These are phyloP conservation scores for Endotrypanum monterogeii DNA, from an alignment of 208 protist species.

Conservation along the genomic window DNA sequence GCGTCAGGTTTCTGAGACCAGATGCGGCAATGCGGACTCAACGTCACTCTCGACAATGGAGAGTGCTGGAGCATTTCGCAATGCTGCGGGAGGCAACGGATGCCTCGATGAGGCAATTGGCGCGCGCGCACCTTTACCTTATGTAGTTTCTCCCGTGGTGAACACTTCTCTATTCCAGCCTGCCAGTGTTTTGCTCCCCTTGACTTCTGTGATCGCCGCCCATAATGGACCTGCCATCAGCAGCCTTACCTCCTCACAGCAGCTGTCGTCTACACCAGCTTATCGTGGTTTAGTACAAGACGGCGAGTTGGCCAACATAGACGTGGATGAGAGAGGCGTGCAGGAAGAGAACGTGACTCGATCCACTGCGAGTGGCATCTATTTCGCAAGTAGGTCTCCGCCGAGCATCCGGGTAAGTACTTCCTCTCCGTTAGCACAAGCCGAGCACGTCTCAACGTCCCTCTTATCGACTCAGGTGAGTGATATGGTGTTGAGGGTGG, in stretches of 20 bases:
- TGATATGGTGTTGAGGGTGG: conserved; percentile 40
- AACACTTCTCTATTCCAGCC: conserved; percentile 54
- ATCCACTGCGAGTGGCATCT: not conserved
- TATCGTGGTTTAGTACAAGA: conserved; percentile 12
- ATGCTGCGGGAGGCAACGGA: not conserved
- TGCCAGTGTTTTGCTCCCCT: conserved; percentile 31
- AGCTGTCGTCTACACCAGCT: not conserved
- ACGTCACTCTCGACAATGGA: too few relatives aligned
- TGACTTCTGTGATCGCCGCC: conserved; percentile 17
- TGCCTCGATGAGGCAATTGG: conserved; percentile 3
- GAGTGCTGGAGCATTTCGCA: not conserved
- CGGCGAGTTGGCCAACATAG: conserved; percentile 3
- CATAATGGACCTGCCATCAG: conserved; percentile 9
- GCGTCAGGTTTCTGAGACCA: not conserved
- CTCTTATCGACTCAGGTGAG: conserved; percentile 19
- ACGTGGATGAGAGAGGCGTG: not conserved
- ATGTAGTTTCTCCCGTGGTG: conserved; percentile 28
- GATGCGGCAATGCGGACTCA: not conserved
- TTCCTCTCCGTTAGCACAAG: not conserved
- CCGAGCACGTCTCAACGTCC: not conserved
- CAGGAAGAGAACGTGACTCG: not conserved
- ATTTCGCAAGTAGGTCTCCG: not conserved
- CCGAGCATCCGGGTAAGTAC: not conserved
- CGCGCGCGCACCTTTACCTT: conserved; percentile 15
- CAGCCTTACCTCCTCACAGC: conserved; percentile 18